Percentiles rank a stretch among this genome's conserved stretches.
Conservation (phyloP, 345 rosid species). For the Citrus sp. region DNA sequence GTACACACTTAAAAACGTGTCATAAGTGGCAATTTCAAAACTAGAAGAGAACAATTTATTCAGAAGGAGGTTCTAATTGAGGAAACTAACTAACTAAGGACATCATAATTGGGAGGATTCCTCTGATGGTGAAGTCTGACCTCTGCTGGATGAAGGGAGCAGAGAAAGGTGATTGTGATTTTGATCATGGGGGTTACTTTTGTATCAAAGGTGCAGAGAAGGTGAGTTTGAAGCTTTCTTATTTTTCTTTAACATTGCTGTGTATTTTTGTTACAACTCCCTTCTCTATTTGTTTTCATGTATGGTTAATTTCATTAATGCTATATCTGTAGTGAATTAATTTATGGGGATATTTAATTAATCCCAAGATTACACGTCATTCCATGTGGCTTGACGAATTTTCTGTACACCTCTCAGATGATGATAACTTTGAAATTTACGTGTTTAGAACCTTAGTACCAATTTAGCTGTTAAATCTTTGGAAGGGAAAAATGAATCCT, state of each 20-base stretch:
- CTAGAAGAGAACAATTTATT: conserved; percentile 57
- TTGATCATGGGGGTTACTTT: conserved; percentile 90
- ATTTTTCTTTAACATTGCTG: background rate
- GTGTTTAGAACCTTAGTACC: background rate
- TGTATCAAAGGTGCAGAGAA: conserved; percentile 92
- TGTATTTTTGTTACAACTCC: background rate
- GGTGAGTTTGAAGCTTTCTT: conserved; percentile 36
- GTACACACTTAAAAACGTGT: conserved; percentile 44
- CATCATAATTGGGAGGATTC: conserved; percentile 67
- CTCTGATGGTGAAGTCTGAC: conserved; percentile 84
- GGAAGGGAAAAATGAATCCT: conserved; percentile 45
- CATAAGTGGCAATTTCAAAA: conserved; percentile 76
- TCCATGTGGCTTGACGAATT: background rate
- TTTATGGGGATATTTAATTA: background rate
- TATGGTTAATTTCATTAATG: background rate
- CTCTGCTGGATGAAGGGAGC: conserved; percentile 64
- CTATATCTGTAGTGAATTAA: background rate
- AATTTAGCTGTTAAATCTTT: conserved; percentile 25
- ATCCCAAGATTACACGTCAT: background rate
- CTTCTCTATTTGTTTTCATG: background rate
- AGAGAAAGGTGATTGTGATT: conserved; percentile 73
- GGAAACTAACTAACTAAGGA: conserved; percentile 50
- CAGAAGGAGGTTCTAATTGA: conserved; percentile 32
- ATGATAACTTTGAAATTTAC: background rate
- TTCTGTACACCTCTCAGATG: background rate